Base-by-base conservation (phyloP, 2,329 filamentous ascomycete genomes). In the Aspergillus jensenii region DNA sequence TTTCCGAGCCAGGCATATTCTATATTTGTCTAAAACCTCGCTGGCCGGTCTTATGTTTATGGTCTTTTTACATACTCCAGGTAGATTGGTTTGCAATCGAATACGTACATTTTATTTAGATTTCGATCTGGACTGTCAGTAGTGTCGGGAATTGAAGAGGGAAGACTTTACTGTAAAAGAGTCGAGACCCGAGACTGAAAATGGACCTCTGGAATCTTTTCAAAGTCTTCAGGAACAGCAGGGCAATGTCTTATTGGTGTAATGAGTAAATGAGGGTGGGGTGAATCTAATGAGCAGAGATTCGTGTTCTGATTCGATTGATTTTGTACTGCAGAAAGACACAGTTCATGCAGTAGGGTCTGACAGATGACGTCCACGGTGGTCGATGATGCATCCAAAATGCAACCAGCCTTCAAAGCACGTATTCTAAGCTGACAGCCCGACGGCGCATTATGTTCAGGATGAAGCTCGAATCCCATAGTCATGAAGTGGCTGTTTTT, bases 31-130 rank as follows among this genome's bases (percentile, higher is more conserved):
- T 23, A 58, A 48, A 53, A 27, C 14, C 25, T 31, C 27, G 27
- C 56, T 55, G 56, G 51, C 51, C 31, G 46, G 44, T 44, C 23
- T 54, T 40, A 55, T 47, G 45, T 46, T 54, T 44, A 58, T 55
- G 56, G 49, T 51, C 31, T 40, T 47, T 48, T 31, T 58, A 55
- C 46, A 51, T 58, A 55, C 11, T 47, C 23, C 46, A 54, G 27
- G 33, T 58, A 58, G 46, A 58, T 58, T 53, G 49, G 41, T 46
- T 48, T 27, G 41, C 14, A 51, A 49, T 53, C 43, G 43, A 48
- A 53, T 21, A 6, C 27, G 35, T 52, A 50, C 40, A 47, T 33
- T 35, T 12, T 17, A 40, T 12, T 23, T 55, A 35, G 19, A 35
- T 46, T 53, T 33, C 27, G 12, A 9, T 44, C 40, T 52, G 27